Base-by-base conservation (phyloP, 331 rosid species). In the Malus hybrid region DNA sequence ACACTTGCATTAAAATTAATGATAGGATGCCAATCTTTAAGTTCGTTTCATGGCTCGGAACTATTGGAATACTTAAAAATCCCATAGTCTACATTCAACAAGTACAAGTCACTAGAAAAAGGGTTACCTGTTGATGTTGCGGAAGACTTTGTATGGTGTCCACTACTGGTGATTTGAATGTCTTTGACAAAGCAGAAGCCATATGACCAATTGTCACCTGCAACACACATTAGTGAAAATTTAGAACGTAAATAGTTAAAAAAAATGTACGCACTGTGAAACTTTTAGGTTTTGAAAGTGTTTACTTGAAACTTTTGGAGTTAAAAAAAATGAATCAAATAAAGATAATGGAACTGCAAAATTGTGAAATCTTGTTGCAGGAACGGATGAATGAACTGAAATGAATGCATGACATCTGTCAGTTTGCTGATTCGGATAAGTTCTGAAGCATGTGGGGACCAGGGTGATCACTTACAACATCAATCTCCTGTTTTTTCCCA, bases 121-220 rank as follows among this genome's bases (percentile, higher is more conserved):
- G 67, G 22, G 14, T 76, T 88, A 93, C 98, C 95, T 93, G 98
- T 73, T 95, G 99, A 88, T 95, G 97, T 76, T 88, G 99, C 31
- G 99, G 99, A 72, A 95, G 93, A 79, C 93, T 85, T 77, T 88
- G 97, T 81, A 92, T 89, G 54, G 96, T 92, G 70, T 92, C 96
- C 77, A 92, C 93, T 52, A 86, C 91, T 2, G 96, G 92, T 33
- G 97, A 90, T 80, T 82, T 89, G 82, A 76, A 95, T 20, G 96
- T 89, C 90, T 88, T 95, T 70, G 99, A 88, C 89, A 92, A 85
- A 50, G 96, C 96, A 74, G 81, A 73, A 57, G 87, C 97, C 99
- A 95, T 90, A 63, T 92, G 93, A 81, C 93, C 89, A 68, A 89
- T 81, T 83, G 87, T 87, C 76, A 92, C 97, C 99, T 92, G 84